Base-by-base conservation (phyloP, 805 yeast species). In the Candida multigemmis region DNA sequence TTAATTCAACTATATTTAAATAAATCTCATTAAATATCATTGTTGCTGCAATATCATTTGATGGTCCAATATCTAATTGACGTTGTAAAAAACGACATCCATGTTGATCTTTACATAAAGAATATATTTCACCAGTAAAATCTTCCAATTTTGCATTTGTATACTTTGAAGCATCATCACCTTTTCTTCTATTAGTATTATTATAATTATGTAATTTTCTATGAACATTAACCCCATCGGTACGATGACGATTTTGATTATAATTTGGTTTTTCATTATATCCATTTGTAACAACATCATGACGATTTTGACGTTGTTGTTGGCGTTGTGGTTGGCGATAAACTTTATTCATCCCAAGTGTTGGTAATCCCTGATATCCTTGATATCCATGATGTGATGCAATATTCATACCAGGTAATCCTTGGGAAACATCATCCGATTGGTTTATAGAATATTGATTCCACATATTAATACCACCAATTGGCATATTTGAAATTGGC, bases 31-130 rank as follows among this genome's bases (percentile, higher is more conserved):
- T 73, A 55, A 85, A 87, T 25, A 91, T 83, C 46, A 75, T 59
- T 16, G 79, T 68, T 6, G 87, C 79, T 9, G 81, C 83, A 25
- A 65, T 57, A n/a, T 60, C 53, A 16, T 37, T 42, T 17, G 44
- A 30, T 17, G 69, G 73, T 7, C 71, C 68, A 24, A 65, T 50
- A 41, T 85, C 94, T 38, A 91, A 64, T 49, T 86, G 94, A 36
- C 80, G 74, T 55, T 89, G 98, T 36, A 89, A 59, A 50, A 82
- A 86, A 33, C 98, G 67, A 49, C 97, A 89, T 6, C 98, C 97
- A 48, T 89, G 96, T 56, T 89, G 97, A 50, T 89, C 98, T 46
- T 78, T 84, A 57, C 97, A 87, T 36, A 91, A 62, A 1, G 82
- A 68, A 46, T 73, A 81, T 28, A 89, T 78, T 32, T 75, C 77